phyloP scores from a whole-genome alignment of 768 basidiomycete genomes.

The Plicaturopsis crispa region DNA sequence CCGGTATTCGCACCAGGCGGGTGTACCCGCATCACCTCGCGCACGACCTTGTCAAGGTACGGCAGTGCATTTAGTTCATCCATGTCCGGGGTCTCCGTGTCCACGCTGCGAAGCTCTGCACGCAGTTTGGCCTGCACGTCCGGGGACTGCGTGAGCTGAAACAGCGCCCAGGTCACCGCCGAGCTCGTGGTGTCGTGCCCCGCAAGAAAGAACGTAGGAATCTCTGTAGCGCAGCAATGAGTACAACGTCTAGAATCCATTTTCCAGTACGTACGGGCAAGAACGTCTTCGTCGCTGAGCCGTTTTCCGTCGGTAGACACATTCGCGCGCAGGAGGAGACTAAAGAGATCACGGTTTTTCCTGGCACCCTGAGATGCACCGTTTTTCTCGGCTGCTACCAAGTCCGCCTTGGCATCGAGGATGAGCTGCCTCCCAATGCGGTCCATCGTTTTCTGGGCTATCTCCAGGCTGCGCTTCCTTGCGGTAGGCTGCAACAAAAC shows the following conservation, averaged over 20 bases:
- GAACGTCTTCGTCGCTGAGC: constrained; percentile 34
- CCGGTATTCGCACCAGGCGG: constrained; percentile 22
- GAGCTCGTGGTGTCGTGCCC: constrained; percentile 32
- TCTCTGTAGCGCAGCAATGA: constrained; percentile 27
- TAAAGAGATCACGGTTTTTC: constrained; percentile 35
- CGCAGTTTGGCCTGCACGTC: constrained; percentile 28
- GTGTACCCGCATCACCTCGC: constrained; percentile 32
- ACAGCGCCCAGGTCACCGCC: constrained; percentile 25
- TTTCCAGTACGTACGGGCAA: too few relatives aligned
- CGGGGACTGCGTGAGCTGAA: constrained; percentile 23
- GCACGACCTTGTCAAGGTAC: constrained; percentile 38
- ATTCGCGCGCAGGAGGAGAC: constrained; percentile 39
- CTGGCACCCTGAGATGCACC: constrained; percentile 21
- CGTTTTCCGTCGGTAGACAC: constrained; percentile 34
- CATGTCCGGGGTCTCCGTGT: constrained; percentile 28
- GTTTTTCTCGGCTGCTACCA: constrained; percentile 4
- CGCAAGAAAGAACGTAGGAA: constrained; percentile 34
- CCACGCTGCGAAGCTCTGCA: constrained; percentile 24
- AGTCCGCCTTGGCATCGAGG: too few relatives aligned
- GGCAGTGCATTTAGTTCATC: constrained; percentile 39
- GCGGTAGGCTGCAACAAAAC: constrained; percentile 16
- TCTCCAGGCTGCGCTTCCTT: constrained; percentile 8
- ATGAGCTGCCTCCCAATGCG: constrained; percentile 45
- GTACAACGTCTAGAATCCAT: too few relatives aligned
- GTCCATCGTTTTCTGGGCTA: constrained; percentile 33